Base-by-base conservation (phyloP, 352 stramenopile genomes). In the Peronosclerospora sorghi region DNA sequence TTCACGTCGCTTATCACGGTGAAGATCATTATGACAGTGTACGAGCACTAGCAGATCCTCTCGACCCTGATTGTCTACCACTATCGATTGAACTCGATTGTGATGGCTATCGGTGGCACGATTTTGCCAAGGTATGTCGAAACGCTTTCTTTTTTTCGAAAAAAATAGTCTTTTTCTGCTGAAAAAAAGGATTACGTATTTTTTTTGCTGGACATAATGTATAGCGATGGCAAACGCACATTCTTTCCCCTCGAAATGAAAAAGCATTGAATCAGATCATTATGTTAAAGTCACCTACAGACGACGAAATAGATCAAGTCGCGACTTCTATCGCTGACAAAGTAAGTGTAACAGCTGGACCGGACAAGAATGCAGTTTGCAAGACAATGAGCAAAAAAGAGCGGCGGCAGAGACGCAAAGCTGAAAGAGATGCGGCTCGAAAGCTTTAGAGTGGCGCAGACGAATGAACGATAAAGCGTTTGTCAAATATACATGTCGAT, bases 11-110 rank as follows among this genome's bases (percentile, higher is more conserved):
- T 10, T 86, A 84, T 39, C 73, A 84, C 29, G 74, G 69, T 19
- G 80, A 66, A 38, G 76, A 92, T 43, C 79, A 92, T 58, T 89
- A 87, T 48, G 79, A 92, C 56, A 92, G 79, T 38, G 64, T 92
- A 15, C 73, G 72, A 9, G 48, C 62, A 14, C 41, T 83, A 5
- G 58, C 54, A 10, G 71, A 86, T 23, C 46, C 51, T n/a, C n/a
- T 63, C 19, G 48, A 67, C 0, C 41, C 41, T 1, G 58, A 62
- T 5, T 34, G 26, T 4, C 26, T 69, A 19, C 78, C 78, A 4
- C 20, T 58, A 32, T 51, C 60, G 17, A 81, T 91, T 32, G 52
- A 59, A 32, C 50, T 88, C 2, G 59, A 79, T 35, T 66, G 65
- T 45, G 69, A 85, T 30, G 68, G 71, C 5, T 82, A 82, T 48